Evolutionary conservation across 306 rosid genomes (phyloP).

Genomic region (Acacia acuminata): DNA sequence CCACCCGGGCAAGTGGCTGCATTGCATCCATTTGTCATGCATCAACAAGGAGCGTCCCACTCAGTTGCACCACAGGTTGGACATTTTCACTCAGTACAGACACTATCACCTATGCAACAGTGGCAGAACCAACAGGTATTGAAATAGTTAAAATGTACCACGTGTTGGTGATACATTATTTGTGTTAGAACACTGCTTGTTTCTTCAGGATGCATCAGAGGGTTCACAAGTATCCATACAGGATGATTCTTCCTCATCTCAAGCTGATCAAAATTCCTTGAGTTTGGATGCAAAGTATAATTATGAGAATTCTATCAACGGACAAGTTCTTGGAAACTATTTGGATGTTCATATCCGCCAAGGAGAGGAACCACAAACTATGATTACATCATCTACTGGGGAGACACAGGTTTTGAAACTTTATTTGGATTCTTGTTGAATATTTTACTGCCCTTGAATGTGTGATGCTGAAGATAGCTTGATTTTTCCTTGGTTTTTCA

Average conservation of each 20-base stretch:
- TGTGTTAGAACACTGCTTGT: conserved; percentile 27
- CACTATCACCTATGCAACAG: conserved; percentile 77
- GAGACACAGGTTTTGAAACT: conserved; percentile 65
- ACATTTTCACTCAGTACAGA: conserved; percentile 70
- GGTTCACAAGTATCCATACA: conserved; percentile 60
- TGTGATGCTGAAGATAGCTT: conserved; percentile 10
- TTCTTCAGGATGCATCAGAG: conserved; percentile 61
- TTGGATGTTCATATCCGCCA: conserved; percentile 57
- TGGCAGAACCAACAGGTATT: conserved; percentile 91
- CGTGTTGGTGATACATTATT: conserved; percentile 6
- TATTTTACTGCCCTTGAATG: not conserved
- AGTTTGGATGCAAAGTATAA: conserved; percentile 58
- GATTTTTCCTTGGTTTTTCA: conserved; percentile 48
- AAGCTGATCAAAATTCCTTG: conserved; percentile 58
- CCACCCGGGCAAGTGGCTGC: conserved; percentile 87
- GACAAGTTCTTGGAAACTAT: conserved; percentile 69
- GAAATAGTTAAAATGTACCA: conserved; percentile 19
- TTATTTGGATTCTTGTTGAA: not conserved
- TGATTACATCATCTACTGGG: conserved; percentile 53
- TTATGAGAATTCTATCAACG: conserved; percentile 73
- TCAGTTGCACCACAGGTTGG: conserved; percentile 80
- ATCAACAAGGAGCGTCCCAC: conserved; percentile 82
- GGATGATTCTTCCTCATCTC: conserved; percentile 60
- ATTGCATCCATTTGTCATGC: conserved; percentile 87
- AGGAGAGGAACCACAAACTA: conserved; percentile 57